A percentile compares a stretch with the other conserved stretches of the same genome.
These are phyloP conservation scores for Coemansia sp. DNA, from an alignment of 192 early-diverging fungal genomes.

Conservation along the genomic window DNA sequence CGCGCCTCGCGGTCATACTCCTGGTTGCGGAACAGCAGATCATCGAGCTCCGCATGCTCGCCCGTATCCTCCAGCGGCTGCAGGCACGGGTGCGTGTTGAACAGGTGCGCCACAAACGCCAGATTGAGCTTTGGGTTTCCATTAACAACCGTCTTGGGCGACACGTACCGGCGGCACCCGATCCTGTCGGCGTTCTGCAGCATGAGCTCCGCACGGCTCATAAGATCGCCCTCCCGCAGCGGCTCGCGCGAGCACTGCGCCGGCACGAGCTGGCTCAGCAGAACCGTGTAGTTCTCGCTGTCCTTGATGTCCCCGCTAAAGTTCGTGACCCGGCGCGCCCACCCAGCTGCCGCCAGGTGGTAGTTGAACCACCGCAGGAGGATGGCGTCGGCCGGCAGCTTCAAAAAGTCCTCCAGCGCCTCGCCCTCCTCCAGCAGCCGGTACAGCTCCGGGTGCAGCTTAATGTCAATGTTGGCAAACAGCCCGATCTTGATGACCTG, in stretches of 20 bases:
- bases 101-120: constrained; percentile 97
- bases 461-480: constrained; percentile 95
- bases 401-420: constrained; percentile 89
- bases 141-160: constrained; percentile 88
- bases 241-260: constrained; percentile 76
- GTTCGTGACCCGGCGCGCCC: constrained; percentile 82
- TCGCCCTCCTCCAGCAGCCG: constrained; percentile 91
- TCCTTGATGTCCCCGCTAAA: constrained; percentile 92
- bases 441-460: constrained; percentile 97
- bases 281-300: constrained; percentile 91
- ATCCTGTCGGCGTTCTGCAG: constrained; percentile 91
- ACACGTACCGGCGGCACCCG: constrained; percentile 91
- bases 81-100: constrained; percentile 96
- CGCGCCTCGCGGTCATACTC: constrained; percentile 60
- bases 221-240: constrained; percentile 73
- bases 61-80: constrained; percentile 78
- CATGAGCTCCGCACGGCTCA: constrained; percentile 82
- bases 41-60: constrained; percentile 89
- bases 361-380: constrained; percentile 99
- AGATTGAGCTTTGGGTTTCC: constrained; percentile 98
- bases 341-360: constrained; percentile 91
- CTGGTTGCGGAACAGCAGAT: constrained; percentile 49
- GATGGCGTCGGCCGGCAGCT: constrained; percentile 94
- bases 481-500: constrained; percentile 99
- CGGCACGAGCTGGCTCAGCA: constrained; percentile 90